These are phyloP conservation scores for Dothideomycetes sp. DNA, from an alignment of 2,329 filamentous ascomycete genomes.

Conservation along the genomic window DNA sequence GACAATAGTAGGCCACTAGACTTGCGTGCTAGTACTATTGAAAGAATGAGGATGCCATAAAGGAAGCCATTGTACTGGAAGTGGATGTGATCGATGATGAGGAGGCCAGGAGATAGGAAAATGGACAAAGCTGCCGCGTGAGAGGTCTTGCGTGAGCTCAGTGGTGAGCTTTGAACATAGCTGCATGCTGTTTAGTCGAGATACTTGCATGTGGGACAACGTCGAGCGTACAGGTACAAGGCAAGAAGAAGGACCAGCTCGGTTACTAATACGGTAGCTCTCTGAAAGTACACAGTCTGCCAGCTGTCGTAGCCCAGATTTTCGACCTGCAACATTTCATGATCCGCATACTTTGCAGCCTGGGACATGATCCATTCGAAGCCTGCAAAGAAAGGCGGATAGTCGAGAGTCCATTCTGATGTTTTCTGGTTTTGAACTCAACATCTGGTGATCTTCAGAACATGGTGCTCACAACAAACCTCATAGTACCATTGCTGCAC, in stretches of 20 bases:
- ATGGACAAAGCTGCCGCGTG: constrained; percentile 84
- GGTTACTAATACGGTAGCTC: constrained; percentile 73
- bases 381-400: constrained; percentile 94
- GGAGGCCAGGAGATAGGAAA: constrained; percentile 77
- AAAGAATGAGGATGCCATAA: constrained; percentile 81
- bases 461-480: constrained; percentile 28
- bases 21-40: constrained; percentile 70
- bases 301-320: constrained; percentile 82
- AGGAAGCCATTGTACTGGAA: constrained; percentile 99
- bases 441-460: constrained; percentile 2
- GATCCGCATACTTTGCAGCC: constrained; percentile 63
- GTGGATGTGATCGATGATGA: constrained; percentile 97
- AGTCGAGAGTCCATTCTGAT: constrained; percentile 99
- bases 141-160: constrained; percentile 57
- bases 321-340: constrained; percentile 68
- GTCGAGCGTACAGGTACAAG: constrained; percentile 52
- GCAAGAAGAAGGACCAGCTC: constrained; percentile 79
- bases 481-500: constrained; percentile 91
- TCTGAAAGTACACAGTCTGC: constrained; percentile 90
- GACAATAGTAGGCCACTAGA: constrained; percentile 65
- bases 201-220: neutral
- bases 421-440: constrained; percentile 48
- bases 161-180: constrained; percentile 62
- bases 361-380: constrained; percentile 92
- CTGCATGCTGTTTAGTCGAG: constrained; percentile 34